Percentiles rank a stretch among this genome's conserved stretches.
phyloP scores from a whole-genome alignment of 345 rosid species.

The Syzygium aromaticum region DNA sequence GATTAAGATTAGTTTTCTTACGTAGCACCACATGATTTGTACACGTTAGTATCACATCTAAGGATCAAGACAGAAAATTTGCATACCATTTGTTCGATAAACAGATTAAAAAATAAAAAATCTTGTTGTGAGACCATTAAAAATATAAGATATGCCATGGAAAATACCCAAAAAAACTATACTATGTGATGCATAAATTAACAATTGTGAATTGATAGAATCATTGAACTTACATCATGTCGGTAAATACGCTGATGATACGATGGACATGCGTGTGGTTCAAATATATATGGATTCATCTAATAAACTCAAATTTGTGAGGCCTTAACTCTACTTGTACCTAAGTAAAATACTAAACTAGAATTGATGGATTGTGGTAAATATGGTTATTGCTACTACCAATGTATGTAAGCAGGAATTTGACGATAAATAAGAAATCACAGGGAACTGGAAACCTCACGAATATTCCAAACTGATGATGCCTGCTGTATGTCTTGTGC shows the following conservation, averaged over 20 bases:
- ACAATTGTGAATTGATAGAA: background rate
- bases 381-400: background rate
- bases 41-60: background rate
- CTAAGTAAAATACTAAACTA: background rate
- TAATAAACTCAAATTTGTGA: background rate
- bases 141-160: background rate
- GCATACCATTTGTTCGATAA: background rate
- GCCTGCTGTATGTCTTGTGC: conserved; percentile 95
- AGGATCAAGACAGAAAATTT: background rate
- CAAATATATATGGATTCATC: background rate
- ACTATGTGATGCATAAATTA: background rate
- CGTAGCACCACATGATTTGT: background rate
- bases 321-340: background rate
- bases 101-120: background rate
- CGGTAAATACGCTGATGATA: background rate
- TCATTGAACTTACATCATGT: background rate
- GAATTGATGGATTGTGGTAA: background rate
- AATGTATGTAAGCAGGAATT: background rate
- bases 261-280: background rate
- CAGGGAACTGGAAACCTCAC: conserved; percentile 50
- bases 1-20: background rate
- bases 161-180: background rate
- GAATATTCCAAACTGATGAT: conserved; percentile 84
- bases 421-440: background rate
- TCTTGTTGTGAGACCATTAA: background rate